phyloP scores from a whole-genome alignment of 768 basidiomycete species.

The Mycena rebaudengoi region DNA sequence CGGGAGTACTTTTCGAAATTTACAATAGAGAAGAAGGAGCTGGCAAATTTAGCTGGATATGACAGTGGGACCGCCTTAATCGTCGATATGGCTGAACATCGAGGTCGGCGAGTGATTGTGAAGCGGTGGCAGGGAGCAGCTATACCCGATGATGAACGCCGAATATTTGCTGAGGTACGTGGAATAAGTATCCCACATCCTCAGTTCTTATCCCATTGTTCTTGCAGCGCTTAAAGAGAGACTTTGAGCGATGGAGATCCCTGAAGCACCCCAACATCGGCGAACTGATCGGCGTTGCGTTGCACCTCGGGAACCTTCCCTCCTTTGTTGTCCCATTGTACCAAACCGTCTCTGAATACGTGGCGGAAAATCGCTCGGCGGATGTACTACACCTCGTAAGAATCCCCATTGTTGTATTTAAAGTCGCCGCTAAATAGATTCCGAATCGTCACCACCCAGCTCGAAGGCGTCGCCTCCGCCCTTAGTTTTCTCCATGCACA shows the following conservation, averaged over 20 bases:
- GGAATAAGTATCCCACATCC: neutral
- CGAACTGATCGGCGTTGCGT: slow-evolving; percentile 13
- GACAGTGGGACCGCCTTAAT: slow-evolving; percentile 17
- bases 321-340: slow-evolving; percentile 15
- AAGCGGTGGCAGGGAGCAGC: slow-evolving; percentile 27
- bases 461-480: slow-evolving; percentile 47
- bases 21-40: neutral
- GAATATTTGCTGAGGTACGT: slow-evolving; percentile 16
- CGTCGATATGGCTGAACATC: slow-evolving; percentile 6
- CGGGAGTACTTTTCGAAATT: slow-evolving; percentile 20
- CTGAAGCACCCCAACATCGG: slow-evolving; percentile 24
- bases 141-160: slow-evolving; percentile 3
- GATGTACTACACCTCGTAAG: slow-evolving; percentile 16
- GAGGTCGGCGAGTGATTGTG: neutral
- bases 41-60: neutral
- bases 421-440: no score
- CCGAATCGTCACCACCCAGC: slow-evolving; percentile 28
- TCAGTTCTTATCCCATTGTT: neutral
- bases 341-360: neutral
- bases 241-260: slow-evolving; percentile 20
- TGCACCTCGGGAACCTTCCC: slow-evolving; percentile 24
- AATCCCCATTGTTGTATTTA: neutral
- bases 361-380: neutral
- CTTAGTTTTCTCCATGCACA: slow-evolving; percentile 48
- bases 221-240: slow-evolving; percentile 17